Evolutionary conservation across 495 filamentous ascomycete genomes (phyloP), one percentile per base, ranked within the genome.

Genomic region (Annulohypoxylon bovei): DNA sequence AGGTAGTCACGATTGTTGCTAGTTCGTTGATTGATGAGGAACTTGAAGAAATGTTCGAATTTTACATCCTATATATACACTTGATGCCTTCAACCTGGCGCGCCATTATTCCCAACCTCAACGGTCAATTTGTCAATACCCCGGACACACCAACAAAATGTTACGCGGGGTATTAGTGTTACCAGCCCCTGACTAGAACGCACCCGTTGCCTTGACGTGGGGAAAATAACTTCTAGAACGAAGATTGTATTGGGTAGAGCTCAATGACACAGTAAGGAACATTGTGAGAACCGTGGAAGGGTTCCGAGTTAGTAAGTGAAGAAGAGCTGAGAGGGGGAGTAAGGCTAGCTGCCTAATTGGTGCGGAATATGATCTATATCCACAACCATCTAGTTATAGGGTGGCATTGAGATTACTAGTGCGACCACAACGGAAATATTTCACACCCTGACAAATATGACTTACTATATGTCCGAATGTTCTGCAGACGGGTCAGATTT

Each of bases 371-470:
- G 46, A 57, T 71, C 44, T 71, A 71, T 57, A 59, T 27, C 63
- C 68, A 71, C 66, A 39, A 46, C 4, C 44, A 14, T 22, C 28
- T 47, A n/a, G n/a, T n/a, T n/a, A 46, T 37, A 4, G 27, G 28
- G 68, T 71, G 54, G 58, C 63, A 71, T 71, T 63, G 11, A 33
- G 59, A 67, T 71, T 71, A 71, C 68, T 71, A 67, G 40, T 71
- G 42, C 53, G 35, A 49, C 63, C 42, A 12, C 30, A 30, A 49
- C 46, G 57, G 62, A 49, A 6, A 28, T 63, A 71, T 63, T 67
- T 71, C 25, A 49, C 3, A 30, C 35, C 33, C 64, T 71, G 5
- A 6, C 7, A 47, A 16, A 67, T 67, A 32, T 52, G 46, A 64
- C 60, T 39, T 49, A 50, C 58, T 30, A 37, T 52, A 63, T 50